Evolutionary conservation across 441 rosid species (phyloP), one percentile per base, ranked within the genome.

Genomic region (Adansonia madagascariensis): DNA sequence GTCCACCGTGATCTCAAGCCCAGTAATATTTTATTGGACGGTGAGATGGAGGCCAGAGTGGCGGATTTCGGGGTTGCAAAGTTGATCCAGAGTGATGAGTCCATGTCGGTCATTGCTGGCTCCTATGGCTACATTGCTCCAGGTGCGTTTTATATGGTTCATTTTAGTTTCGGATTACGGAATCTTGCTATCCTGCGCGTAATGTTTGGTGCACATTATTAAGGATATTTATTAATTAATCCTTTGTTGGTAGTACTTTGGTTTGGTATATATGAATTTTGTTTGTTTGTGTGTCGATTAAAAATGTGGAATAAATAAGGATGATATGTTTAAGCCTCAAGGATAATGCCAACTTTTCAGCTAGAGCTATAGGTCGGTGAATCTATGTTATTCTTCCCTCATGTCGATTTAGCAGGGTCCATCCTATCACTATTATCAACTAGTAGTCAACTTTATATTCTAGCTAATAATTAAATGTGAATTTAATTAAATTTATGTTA

Each of bases 111-210:
- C 27, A 92, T 95, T 2, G 99, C 99, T 3, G 99, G 99, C 0
- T 95, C 99, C 49, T 95, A 92, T 77, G 99, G 99, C 80, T 95
- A 95, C 89, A 95, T 95, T 78, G 99, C 99, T 11, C 99, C 99
- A 70, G 99, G 99, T 95, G 73, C 80, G 31, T 55, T n/a, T 55
- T 15, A 53, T 53, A 20, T 22, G 41, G 63, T 63, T 55, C 6
- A 47, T 77, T 47, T 77, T 43, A 10, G 11, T 71, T 56, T 43
- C 41, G 63, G 31, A 52, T 65, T 74, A 63, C 7, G n/a, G 9
- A 76, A 9, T 72, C 31, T 76, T 56, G 22, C 53, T 65, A 72
- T 46, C 14, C 0, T 71, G 52, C 41, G 9, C 18, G 11, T 9
- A 35, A 49, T 5, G 12, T 50, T 61, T 24, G 41, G 65, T 60